Evolutionary conservation across 768 basidiomycete species (phyloP), one percentile per base, ranked within the genome.

Genomic region (Kwoniella botswanensis): DNA sequence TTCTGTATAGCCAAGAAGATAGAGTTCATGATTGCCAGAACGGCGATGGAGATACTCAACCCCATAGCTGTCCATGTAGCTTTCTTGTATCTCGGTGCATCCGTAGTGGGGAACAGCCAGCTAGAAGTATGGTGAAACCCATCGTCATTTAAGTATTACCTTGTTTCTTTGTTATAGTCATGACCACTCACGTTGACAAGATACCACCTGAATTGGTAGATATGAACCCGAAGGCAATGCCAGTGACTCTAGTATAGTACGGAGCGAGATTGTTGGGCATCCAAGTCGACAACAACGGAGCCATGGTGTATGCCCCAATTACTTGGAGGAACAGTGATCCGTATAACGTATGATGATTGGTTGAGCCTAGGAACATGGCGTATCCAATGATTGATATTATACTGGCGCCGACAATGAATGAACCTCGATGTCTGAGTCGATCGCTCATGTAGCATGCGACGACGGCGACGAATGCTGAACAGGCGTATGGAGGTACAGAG

Each of bases 231-330:
- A 79, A 5, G 41, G 80, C 77, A 61, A 83, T 76, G 13, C 77
- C 79, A 3, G 82, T 81, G 7, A 76, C 76, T n/a, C 82, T 74
- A 46, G 79, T 76, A 72, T 81, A 82, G 73, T 73, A 81, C 6
- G 82, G 82, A 26, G 82, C 79, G 17, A 83, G 72, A 67, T 83
- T 83, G 67, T 83, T 83, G 65, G 70, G 71, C 59, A 70, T 74
- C 80, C 80, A 83, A 7, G 81, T 77, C 17, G 74, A 69, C 35
- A 75, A 67, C 44, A 75, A 58, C 17, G 80, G 78, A n/a, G 82
- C 75, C 26, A 74, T 57, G 26, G 70, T 75, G 52, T 83, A 83
- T 15, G 61, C 70, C 26, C 82, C 82, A 42, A 77, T 76, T 60
- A 83, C 77, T 65, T 82, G 81, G n/a, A 83, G 68, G 67, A 77